Evolutionary conservation across 148 eudicot species (phyloP), one percentile per base, ranked within the genome.

Genomic region (Amaranthus hypochondriacus): DNA sequence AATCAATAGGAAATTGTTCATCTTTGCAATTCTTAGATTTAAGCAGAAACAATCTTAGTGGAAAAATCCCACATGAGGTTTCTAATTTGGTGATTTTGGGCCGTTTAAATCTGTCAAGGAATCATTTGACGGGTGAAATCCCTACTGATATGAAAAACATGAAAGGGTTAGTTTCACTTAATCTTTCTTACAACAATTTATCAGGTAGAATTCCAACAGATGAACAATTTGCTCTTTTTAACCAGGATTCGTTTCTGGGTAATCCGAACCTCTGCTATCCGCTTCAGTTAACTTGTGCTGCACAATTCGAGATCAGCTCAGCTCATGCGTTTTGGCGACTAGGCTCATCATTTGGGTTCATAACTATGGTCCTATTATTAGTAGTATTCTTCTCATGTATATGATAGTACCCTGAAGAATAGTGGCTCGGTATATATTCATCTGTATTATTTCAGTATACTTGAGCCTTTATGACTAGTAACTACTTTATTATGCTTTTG

Each of bases 171-270:
- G 77, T 82, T 14, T 28, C 60, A 53, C 80, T 89, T 18, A 86
- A 89, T 68, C 83, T 89, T 48, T 89, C 90, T 3, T 80, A 83
- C 62, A 86, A 86, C 71, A 79, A 85, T 53, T 86, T 89, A 44
- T 73, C 84, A 10, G 90, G 90, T 11, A 71, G 52, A 56, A 72
- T 83, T 63, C 90, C 92, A 4, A 3, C 71, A 0, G 75, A 49
- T 0, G 85, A 87, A 42, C 80, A 83, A 68, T 78, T 88, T 52
- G 75, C 68, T 51, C 58, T 75, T 47, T 75, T 85, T 21, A 70
- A 71, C 13, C 54, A 79, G 4, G 59, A 54, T 3, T 58, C 69
- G 28, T 87, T 85, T 6, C 67, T 66, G 0, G 88, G 87, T 14
- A 87, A 83, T 56, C 85, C 90, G 0, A 69, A 77, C 12, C 88